Evolutionary conservation across 1,284 basidiomycete species (phyloP), one percentile per base, ranked within the genome.

Genomic region (Trametes sp.): DNA sequence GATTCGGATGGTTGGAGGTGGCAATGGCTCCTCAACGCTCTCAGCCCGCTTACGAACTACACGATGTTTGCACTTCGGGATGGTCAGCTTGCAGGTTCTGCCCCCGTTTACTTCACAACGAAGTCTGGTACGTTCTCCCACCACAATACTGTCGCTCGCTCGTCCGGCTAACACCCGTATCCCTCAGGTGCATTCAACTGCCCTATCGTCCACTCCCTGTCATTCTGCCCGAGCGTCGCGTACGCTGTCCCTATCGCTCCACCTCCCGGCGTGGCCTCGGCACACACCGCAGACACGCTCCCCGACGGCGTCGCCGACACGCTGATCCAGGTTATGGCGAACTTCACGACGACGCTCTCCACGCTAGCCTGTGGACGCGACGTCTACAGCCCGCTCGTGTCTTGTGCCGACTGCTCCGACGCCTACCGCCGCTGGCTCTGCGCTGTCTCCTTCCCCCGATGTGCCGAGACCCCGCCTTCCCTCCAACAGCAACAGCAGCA

Each of bases 391-490:
- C 90, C 90, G 1, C 77, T 94, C 6, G 86, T 92, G 23, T 83
- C 85, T 1, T 96, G 94, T 70, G 81, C 85, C 13, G 90, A 93
- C 74, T 95, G 94, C 71, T 87, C 90, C 66, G 70, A 77, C 28
- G 86, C 86, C 19, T 96, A 95, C 72, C 83, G 92, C 21, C 81
- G 82, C 51, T 96, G 94, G 94, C 81, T 94, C 29, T 96, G 94
- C 75, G 75, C 85, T 16, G 77, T 89, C 21, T 84, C 87, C 14
- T 82, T 96, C 66, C 87, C 92, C 16, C 86, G 91, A 53, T 95
- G 93, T 66, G 81, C 82, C 24, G 86, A 91, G 69, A 60, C 74
- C 19, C 72, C 78, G 52, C 67, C 33, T 29, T 31, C 26, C 19
- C 13, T 24, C 33, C 33, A 16, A 35, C 7, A n/a, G n/a, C n/a